Conservation (phyloP, 2,329 filamentous ascomycete species). For the Nothopassalora personata region DNA sequence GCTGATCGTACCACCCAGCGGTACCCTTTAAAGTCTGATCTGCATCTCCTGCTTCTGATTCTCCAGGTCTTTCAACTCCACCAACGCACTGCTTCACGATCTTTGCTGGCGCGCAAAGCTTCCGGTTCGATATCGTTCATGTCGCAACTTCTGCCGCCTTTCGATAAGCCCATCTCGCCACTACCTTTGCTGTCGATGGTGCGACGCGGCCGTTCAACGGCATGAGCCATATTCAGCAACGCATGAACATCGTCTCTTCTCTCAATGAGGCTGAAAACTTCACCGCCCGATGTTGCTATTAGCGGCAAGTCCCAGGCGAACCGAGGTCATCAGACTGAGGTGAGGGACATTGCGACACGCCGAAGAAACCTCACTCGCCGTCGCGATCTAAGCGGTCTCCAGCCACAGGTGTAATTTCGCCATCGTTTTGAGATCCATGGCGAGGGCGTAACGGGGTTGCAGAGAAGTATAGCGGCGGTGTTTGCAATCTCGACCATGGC, state of each 20-base stretch:
- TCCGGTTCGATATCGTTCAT: constrained; percentile 6
- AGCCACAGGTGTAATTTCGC: constrained; percentile 15
- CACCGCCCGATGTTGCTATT: not conserved
- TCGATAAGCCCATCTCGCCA: constrained; percentile 16
- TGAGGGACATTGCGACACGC: not conserved
- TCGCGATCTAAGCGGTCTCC: not conserved
- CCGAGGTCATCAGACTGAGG: not conserved
- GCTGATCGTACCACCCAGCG: not conserved
- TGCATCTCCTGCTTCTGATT: constrained; percentile 5
- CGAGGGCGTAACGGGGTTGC: constrained; percentile 9
- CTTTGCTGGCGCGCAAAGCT: constrained; percentile 15
- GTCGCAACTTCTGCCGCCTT: constrained; percentile 4
- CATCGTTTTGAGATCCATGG: constrained; percentile 10
- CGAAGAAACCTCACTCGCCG: not conserved
- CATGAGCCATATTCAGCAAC: not conserved
- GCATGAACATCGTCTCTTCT: not conserved
- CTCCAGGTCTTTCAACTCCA: constrained; percentile 17
- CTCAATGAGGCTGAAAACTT: not conserved
- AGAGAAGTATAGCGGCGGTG: constrained; percentile 9
- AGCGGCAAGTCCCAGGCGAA: not conserved
- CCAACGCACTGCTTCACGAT: constrained; percentile 10
- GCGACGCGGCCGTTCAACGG: constrained; percentile 3
- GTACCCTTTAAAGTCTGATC: constrained; percentile 8
- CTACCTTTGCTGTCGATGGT: constrained; percentile 2
- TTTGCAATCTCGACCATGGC: constrained; percentile 4